Conservation (phyloP, 2,329 filamentous ascomycete genomes). For the Exophiala dermatitidis region DNA sequence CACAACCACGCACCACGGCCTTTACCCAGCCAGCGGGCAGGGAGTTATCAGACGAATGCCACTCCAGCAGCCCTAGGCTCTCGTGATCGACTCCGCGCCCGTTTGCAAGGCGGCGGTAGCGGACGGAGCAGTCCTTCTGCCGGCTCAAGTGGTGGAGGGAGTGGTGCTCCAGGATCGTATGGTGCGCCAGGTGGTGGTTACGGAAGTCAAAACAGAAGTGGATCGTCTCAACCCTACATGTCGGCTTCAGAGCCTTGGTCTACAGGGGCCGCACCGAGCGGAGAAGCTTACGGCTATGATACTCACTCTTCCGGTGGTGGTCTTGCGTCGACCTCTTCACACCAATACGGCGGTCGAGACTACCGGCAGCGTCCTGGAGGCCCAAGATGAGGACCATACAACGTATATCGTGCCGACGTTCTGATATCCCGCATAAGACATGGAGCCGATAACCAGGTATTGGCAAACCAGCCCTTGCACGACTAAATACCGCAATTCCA, state of each 20-base stretch:
- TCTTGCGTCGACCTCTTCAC: constrained; percentile 5
- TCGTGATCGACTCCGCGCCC: constrained; percentile 63
- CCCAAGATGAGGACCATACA: constrained; percentile 17
- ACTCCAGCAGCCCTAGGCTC: constrained; percentile 32
- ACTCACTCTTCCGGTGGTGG: constrained; percentile 12
- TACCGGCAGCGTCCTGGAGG: constrained; percentile 24
- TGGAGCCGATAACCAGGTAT: not conserved
- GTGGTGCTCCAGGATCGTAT: constrained; percentile 13
- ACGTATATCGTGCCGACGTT: not conserved
- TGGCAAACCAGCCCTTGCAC: not conserved
- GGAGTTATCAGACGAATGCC: constrained; percentile 60
- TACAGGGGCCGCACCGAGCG: constrained; percentile 11
- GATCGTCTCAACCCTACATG: constrained; percentile 22
- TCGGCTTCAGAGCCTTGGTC: constrained; percentile 27
- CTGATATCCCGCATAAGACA: not conserved
- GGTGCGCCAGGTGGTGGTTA: constrained; percentile 8
- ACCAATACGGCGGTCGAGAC: constrained; percentile 17
- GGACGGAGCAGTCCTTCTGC: constrained; percentile 23
- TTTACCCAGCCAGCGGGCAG: constrained; percentile 64
- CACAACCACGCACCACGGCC: constrained; percentile 45
- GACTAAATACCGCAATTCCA: too few species aligned
- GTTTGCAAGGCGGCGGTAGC: constrained; percentile 58
- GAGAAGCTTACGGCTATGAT: constrained; percentile 15
- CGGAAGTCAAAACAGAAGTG: constrained; percentile 7
- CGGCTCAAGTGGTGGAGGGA: constrained; percentile 11